Evolutionary conservation across 208 protist genomes (phyloP), one percentile per base, ranked within the genome.

Genomic region (Trypanosoma boissoni): DNA sequence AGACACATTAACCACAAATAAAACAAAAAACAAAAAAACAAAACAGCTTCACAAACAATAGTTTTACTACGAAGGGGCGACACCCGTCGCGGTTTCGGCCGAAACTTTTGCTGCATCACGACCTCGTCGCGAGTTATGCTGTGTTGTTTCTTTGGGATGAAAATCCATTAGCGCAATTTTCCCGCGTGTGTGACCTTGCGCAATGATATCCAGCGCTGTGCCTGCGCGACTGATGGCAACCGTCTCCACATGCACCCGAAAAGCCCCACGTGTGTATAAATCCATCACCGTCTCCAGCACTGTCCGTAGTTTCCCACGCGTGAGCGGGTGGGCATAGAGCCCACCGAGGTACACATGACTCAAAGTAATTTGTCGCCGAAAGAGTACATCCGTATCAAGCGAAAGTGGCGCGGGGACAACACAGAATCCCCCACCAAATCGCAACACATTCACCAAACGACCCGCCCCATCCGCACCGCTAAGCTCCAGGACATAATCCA

Each of bases 401-500:
- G 52, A 37, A 9, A 87, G 34, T 3, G 71, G 62, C 0, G 72
- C 79, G 26, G 74, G 74, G 12, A 88, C 45, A 21, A 88, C 56
- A 42, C 86, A 93, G 9, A 86, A 64, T 24, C 68, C 58, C 2
- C 86, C 86, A 28, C 86, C 83, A 65, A 88, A 84, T 10, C 86
- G 76, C 18, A 88, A 49, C 16, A 67, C 74, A 34, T 83, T 63
- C 21, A 67, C 55, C 52, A 85, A 76, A 12, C 58, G 42, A 37
- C 72, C 80, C 9, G 72, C 64, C 29, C 80, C 52, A n/a, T 23
- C 34, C 10, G 74, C 69, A 21, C 62, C 52, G 0, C 74, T 75
- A 31, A 64, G 68, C 55, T 95, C 85, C 44, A 95, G 63, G 29
- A 92, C 39, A 65, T 88, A 95, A 58, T 95, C 88, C 10, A 92